Evolutionary conservation across 306 rosid genomes (phyloP).

Genomic region (Prinsepia uniflora): DNA sequence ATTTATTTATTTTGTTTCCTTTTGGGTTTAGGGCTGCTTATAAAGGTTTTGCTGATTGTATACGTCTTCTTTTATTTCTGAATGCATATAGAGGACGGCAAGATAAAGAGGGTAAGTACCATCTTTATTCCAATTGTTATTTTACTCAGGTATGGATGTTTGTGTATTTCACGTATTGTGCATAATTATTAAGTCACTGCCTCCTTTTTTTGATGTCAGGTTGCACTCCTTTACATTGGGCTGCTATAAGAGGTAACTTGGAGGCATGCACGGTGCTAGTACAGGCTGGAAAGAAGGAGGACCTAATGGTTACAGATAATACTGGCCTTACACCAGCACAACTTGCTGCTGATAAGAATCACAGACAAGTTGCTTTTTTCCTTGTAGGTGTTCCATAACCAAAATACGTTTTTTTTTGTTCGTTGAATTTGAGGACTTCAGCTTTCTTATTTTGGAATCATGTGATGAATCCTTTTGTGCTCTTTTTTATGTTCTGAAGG

Average conservation of each 20-base stretch:
- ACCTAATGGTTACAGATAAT: conserved; percentile 81
- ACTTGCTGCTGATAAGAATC: conserved; percentile 93
- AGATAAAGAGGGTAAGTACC: conserved; percentile 83
- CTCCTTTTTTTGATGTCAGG: conserved; percentile 46
- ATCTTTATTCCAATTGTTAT: conserved; percentile 4
- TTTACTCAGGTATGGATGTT: conserved; percentile 3
- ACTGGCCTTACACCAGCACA: conserved; percentile 98
- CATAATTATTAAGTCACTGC: not conserved
- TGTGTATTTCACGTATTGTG: conserved; percentile 14
- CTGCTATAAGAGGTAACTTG: conserved; percentile 92
- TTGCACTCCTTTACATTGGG: conserved; percentile 98
- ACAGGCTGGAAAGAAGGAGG: conserved; percentile 98
- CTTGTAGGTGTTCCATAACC: conserved; percentile 77
- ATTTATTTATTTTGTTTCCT: conserved; percentile 11
- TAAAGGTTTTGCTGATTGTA: conserved; percentile 93
- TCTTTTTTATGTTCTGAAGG: not conserved
- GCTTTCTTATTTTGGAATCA: not conserved
- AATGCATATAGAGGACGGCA: conserved; percentile 87
- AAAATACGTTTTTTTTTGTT: conserved; percentile 28
- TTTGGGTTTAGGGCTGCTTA: conserved; percentile 88
- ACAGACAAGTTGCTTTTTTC: conserved; percentile 98
- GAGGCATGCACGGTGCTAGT: conserved; percentile 98
- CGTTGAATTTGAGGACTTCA: not conserved
- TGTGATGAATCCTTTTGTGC: not conserved
- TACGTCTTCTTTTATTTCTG: conserved; percentile 89